Percentiles rank a stretch among this genome's conserved stretches.
phyloP scores from a whole-genome alignment of 306 rosid species.

The Alnus rubra region DNA sequence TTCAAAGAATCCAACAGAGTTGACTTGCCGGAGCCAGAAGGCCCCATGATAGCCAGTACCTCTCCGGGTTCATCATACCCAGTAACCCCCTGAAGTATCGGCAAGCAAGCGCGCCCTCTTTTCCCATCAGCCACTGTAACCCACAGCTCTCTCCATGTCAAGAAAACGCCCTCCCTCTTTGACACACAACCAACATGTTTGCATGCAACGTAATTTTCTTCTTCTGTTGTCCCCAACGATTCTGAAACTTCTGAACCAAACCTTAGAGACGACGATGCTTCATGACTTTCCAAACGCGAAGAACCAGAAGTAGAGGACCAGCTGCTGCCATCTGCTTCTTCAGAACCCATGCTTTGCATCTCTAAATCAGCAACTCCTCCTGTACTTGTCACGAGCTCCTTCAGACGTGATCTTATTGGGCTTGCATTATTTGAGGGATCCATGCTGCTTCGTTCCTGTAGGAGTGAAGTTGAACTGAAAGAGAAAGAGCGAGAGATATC shows the following conservation, averaged over 20 bases:
- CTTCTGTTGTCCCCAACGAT: not conserved
- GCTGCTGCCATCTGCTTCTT: not conserved
- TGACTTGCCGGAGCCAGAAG: slow-evolving; percentile 77
- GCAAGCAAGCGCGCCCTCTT: slow-evolving; percentile 15
- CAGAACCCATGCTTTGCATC: slow-evolving; percentile 10
- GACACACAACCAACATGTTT: not conserved
- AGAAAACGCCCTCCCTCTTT: not conserved
- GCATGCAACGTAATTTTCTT: not conserved
- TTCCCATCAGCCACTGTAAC: slow-evolving; percentile 34
- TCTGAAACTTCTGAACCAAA: not conserved
- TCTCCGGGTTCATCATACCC: slow-evolving; percentile 66
- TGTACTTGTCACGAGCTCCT: too few relatives aligned
- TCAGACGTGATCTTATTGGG: too few relatives aligned
- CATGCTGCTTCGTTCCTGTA: not conserved
- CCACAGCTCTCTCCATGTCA: slow-evolving; percentile 40
- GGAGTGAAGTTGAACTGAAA: too few relatives aligned
- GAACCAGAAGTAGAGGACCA: not conserved
- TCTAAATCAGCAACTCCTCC: not conserved
- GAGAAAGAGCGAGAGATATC: not conserved
- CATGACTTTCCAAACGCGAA: not conserved
- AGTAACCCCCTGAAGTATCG: slow-evolving; percentile 38
- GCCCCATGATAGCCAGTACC: slow-evolving; percentile 78
- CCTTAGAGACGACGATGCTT: slow-evolving; percentile 2
- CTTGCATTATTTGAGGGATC: not conserved
- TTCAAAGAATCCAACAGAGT: slow-evolving; percentile 72